These are phyloP conservation scores for Schizopora paradoxa DNA, from an alignment of 1,284 basidiomycete genomes.

Conservation along the genomic window DNA sequence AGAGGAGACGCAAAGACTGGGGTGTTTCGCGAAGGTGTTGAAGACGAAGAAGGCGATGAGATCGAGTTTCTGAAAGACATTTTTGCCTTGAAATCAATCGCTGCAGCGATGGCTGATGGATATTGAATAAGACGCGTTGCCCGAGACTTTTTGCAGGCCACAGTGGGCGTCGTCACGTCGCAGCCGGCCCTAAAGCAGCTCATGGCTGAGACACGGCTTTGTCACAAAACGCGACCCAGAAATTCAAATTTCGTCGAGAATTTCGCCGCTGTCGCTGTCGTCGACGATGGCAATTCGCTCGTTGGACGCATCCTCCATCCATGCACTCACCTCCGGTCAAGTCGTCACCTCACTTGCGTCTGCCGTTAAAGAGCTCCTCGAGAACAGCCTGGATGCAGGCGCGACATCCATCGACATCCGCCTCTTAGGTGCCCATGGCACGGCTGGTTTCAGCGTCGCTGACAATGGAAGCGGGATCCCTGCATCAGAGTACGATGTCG, in stretches of 20 bases:
- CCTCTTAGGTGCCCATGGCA: slow-evolving; percentile 68
- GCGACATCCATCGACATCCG: slow-evolving; percentile 81
- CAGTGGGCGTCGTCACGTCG: too few relatives aligned
- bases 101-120: too few relatives aligned
- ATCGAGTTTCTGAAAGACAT: too few relatives aligned
- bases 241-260: too few relatives aligned
- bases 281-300: slow-evolving; percentile 37
- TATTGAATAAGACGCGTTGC: too few relatives aligned
- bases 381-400: slow-evolving; percentile 93
- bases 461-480: slow-evolving; percentile 92
- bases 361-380: slow-evolving; percentile 93
- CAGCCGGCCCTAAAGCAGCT: too few relatives aligned
- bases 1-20: slow-evolving; percentile 6
- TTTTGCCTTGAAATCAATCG: too few relatives aligned
- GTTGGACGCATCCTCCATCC: slow-evolving; percentile 75
- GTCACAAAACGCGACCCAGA: too few relatives aligned
- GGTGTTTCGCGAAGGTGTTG: slow-evolving; percentile 4
- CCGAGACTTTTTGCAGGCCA: too few relatives aligned
- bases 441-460: slow-evolving; percentile 83
- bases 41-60: too few relatives aligned
- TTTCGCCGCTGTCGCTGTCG: neutral
- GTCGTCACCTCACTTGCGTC: slow-evolving; percentile 92
- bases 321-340: slow-evolving; percentile 89
- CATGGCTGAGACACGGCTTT: too few relatives aligned
- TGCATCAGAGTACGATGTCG: slow-evolving; percentile 67